These are phyloP conservation scores for Beauveria medogensis DNA, from an alignment of 2,329 filamentous ascomycete species.

Conservation along the genomic window DNA sequence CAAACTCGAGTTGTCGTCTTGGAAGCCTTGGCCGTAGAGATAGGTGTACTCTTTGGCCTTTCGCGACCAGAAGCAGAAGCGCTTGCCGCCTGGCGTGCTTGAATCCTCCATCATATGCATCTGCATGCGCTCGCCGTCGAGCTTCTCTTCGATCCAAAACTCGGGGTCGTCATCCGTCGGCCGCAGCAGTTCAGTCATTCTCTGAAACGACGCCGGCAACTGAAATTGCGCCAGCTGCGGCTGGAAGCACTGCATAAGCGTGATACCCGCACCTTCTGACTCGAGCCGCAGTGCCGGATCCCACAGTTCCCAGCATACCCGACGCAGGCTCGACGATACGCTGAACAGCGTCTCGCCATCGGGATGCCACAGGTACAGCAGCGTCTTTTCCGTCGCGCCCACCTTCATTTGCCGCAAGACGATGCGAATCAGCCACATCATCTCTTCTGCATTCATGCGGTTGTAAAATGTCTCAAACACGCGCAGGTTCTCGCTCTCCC, in stretches of 20 bases:
- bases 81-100: slow-evolving; percentile 56
- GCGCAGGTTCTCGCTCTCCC: slow-evolving; percentile 75
- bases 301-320: slow-evolving; percentile 90
- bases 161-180: slow-evolving; percentile 61
- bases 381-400: slow-evolving; percentile 77
- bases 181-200: slow-evolving; percentile 63
- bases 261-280: slow-evolving; percentile 64
- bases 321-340: slow-evolving; percentile 79
- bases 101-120: slow-evolving; percentile 79
- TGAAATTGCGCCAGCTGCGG: slow-evolving; percentile 93
- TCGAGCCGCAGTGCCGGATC: slow-evolving; percentile 66
- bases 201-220: slow-evolving; percentile 66
- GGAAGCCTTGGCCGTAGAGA: slow-evolving; percentile 72
- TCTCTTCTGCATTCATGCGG: slow-evolving; percentile 85
- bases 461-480: slow-evolving; percentile 81
- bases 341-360: slow-evolving; percentile 75
- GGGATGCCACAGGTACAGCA: slow-evolving; percentile 75
- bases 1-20: slow-evolving; percentile 67
- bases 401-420: slow-evolving; percentile 71
- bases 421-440: slow-evolving; percentile 92
- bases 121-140: slow-evolving; percentile 96
- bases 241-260: slow-evolving; percentile 91
- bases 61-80: slow-evolving; percentile 86
- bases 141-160: slow-evolving; percentile 97
- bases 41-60: slow-evolving; percentile 97